These are phyloP conservation scores for Neurospora tetrasperma DNA, from an alignment of 495 filamentous ascomycete species.

Conservation along the genomic window DNA sequence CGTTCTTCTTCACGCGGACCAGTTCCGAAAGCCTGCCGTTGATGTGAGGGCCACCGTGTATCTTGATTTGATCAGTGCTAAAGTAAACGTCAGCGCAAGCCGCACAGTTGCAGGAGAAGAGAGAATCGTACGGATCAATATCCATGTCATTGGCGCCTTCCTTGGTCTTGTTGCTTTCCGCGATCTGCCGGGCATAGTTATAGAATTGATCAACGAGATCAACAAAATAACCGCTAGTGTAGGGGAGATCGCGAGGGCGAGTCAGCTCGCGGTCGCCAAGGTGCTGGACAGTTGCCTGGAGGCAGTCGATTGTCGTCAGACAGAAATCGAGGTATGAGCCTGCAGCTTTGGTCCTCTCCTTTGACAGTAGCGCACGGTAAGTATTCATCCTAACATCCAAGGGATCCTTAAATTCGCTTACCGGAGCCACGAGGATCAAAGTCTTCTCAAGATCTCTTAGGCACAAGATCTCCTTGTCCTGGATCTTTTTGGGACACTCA, in stretches of 20 bases:
- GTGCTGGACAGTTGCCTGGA: conserved; percentile 71
- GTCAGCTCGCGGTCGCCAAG: conserved; percentile 73
- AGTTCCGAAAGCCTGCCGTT: conserved; percentile 72
- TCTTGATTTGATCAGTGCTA: conserved; percentile 56
- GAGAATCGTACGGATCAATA: conserved; percentile 39
- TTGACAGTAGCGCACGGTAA: conserved; percentile 54
- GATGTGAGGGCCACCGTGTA: conserved; percentile 64
- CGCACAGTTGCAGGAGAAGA: background rate
- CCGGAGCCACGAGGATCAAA: conserved; percentile 73
- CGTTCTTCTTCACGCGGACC: conserved; percentile 64
- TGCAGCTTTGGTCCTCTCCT: conserved; percentile 62
- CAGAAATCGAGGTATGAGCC: conserved; percentile 72
- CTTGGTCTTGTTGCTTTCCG: conserved; percentile 40
- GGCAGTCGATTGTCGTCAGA: conserved; percentile 73
- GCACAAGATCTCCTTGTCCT: conserved; percentile 69
- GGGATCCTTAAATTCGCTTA: conserved; percentile 53
- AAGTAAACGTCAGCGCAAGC: conserved; percentile 28
- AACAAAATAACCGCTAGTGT: conserved; percentile 87
- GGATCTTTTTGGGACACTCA: conserved; percentile 65
- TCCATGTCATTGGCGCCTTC: conserved; percentile 38
- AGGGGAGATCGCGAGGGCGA: conserved; percentile 70
- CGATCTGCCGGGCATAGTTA: conserved; percentile 53
- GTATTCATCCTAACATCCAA: conserved; percentile 47
- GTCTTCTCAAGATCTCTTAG: conserved; percentile 87
- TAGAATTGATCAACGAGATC: conserved; percentile 83